These are phyloP conservation scores for Talaromyces wortmannii DNA, from an alignment of 495 filamentous ascomycete species.

Conservation along the genomic window DNA sequence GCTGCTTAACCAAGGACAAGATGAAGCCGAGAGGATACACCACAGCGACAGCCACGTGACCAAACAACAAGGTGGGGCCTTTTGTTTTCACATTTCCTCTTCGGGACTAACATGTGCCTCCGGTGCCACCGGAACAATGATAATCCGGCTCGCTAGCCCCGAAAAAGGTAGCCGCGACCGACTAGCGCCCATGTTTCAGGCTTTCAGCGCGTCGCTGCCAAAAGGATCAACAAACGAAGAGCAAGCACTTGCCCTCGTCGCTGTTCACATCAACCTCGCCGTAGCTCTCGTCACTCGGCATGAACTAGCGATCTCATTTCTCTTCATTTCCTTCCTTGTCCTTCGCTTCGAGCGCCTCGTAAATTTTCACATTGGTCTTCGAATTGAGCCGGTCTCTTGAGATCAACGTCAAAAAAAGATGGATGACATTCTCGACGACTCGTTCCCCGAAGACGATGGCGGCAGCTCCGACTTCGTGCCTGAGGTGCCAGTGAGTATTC, in stretches of 20 bases:
- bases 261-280: neutral
- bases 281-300: neutral
- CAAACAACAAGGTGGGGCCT: conserved; percentile 1
- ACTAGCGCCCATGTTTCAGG: neutral
- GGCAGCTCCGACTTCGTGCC: conserved; percentile 40
- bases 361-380: neutral
- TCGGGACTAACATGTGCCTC: conserved; percentile 1
- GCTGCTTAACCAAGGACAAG: no score
- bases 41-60: no score
- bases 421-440: conserved; percentile 46
- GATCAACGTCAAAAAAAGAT: conserved; percentile 11
- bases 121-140: conserved; percentile 9
- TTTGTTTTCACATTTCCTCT: conserved; percentile 20
- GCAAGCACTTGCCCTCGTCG: neutral
- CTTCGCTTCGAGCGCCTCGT: neutral
- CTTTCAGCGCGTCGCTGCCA: conserved; percentile 3
- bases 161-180: neutral
- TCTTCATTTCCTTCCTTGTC: neutral
- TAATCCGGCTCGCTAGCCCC: conserved; percentile 7
- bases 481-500: conserved; percentile 20
- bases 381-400: neutral
- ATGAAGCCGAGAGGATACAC: no score
- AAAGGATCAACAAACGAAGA: conserved; percentile 8
- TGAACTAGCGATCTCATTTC: conserved; percentile 4
- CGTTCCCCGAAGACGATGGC: conserved; percentile 47